These are phyloP conservation scores for Hibiscus mutabilis DNA, from an alignment of 345 rosid species.

Conservation along the genomic window DNA sequence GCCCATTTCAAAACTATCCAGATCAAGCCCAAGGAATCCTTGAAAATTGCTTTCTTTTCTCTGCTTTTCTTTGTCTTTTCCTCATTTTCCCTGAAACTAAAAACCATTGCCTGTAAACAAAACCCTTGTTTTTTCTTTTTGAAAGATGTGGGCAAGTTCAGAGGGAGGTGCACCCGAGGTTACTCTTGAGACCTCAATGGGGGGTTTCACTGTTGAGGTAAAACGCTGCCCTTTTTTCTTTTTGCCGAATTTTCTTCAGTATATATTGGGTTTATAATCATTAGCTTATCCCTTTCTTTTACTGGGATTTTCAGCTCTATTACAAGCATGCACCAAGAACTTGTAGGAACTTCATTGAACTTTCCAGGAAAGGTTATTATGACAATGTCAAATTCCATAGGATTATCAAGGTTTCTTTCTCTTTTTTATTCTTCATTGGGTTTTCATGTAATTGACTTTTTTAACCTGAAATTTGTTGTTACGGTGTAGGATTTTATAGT, in stretches of 20 bases:
- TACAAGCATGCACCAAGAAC: constrained; percentile 89
- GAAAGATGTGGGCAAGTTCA: constrained; percentile 58
- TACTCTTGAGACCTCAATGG: constrained; percentile 93
- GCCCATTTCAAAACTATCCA: background rate
- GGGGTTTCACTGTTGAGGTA: constrained; percentile 84
- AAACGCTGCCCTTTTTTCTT: background rate
- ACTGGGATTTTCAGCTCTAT: constrained; percentile 48
- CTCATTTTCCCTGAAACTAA: background rate
- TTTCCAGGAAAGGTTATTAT: constrained; percentile 82
- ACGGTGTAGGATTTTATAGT: constrained; percentile 78
- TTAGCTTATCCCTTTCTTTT: background rate
- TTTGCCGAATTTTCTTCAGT: background rate
- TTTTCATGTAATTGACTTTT: background rate
- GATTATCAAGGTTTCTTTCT: constrained; percentile 60
- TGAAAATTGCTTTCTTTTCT: background rate
- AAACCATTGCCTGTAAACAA: background rate
- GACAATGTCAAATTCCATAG: constrained; percentile 79
- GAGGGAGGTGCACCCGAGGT: constrained; percentile 89
- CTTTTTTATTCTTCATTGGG: background rate
- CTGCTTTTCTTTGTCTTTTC: background rate
- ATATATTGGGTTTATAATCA: background rate
- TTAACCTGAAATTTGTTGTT: constrained; percentile 2
- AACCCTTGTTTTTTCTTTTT: constrained; percentile 6
- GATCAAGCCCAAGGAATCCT: background rate
- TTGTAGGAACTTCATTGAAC: constrained; percentile 87